A percentile compares a stretch with the other conserved stretches of the same genome.
Conservation (phyloP, 2,329 filamentous ascomycete species). For the Bipolaris bicolor region DNA sequence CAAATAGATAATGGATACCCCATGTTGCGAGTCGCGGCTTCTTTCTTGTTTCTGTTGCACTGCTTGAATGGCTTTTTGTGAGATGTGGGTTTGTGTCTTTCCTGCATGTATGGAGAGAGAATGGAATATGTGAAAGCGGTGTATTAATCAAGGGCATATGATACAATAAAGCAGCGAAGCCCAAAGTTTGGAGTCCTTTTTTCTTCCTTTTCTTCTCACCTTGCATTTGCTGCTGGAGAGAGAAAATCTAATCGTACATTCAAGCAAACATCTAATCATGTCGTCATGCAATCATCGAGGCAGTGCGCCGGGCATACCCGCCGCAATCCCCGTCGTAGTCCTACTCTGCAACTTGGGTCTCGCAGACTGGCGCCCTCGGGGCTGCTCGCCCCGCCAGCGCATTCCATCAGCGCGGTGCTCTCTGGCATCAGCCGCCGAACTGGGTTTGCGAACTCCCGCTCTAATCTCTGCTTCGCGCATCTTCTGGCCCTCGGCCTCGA, state of each 20-base stretch:
- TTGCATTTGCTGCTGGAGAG: no score
- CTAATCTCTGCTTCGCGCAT: slow-evolving; percentile 46
- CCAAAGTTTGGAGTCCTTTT: no score
- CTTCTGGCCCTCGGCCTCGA: slow-evolving; percentile 46
- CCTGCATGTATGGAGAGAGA: no score
- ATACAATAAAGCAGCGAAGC: no score
- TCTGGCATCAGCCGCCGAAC: slow-evolving; percentile 4
- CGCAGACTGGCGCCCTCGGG: slow-evolving; percentile 8
- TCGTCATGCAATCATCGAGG: slow-evolving; percentile 23
- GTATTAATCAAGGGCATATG: no score
- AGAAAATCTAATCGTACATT: no score
- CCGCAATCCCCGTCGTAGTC: slow-evolving; percentile 31
- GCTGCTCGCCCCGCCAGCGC: slow-evolving; percentile 35
- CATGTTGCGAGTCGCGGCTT: no score
- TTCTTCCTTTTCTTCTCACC: background rate
- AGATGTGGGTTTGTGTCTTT: no score
- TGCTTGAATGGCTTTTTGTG: no score
- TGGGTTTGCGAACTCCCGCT: slow-evolving; percentile 37
- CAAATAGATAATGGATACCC: no score
- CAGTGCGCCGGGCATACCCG: slow-evolving; percentile 42
- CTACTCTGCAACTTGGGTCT: slow-evolving; percentile 21
- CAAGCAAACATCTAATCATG: background rate
- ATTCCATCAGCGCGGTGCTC: slow-evolving; percentile 28
- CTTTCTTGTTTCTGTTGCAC: no score
- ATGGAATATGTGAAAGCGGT: no score